phyloP scores from a whole-genome alignment of 768 basidiomycete species.

The Lactifluus pinguis region DNA sequence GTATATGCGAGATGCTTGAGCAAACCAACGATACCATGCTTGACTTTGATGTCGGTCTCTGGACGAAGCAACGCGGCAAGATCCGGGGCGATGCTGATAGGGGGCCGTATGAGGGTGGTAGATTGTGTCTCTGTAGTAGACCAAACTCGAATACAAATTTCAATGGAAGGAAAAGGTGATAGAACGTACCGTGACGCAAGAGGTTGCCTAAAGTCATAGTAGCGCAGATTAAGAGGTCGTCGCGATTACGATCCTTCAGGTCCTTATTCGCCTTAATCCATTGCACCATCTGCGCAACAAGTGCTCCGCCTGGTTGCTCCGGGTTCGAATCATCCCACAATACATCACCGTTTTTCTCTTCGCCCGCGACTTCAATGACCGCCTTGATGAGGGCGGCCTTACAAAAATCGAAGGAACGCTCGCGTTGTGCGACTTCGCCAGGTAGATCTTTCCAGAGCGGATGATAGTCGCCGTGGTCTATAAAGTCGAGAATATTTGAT shows the following conservation, averaged over 20 bases:
- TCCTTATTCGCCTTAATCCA: constrained; percentile 59
- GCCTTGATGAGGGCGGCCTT: constrained; percentile 82
- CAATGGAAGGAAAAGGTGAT: not conserved
- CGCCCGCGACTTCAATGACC: constrained; percentile 77
- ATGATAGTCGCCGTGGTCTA: constrained; percentile 63
- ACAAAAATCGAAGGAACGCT: constrained; percentile 70
- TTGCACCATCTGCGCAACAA: constrained; percentile 62
- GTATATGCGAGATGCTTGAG: constrained; percentile 77
- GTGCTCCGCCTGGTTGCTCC: constrained; percentile 52
- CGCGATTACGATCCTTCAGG: constrained; percentile 35
- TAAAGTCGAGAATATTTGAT: constrained; percentile 56
- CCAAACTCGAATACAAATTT: constrained; percentile 1
- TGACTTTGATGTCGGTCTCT: constrained; percentile 65
- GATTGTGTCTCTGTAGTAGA: constrained; percentile 45
- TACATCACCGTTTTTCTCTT: constrained; percentile 67
- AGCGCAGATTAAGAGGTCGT: constrained; percentile 80
- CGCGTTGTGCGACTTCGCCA: constrained; percentile 45
- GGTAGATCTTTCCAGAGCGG: constrained; percentile 47
- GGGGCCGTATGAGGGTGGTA: constrained; percentile 39
- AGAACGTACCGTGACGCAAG: constrained; percentile 54
- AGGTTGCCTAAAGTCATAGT: constrained; percentile 78
- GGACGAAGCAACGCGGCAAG: constrained; percentile 57
- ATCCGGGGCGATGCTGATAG: constrained; percentile 53
- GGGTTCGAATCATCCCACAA: constrained; percentile 63
- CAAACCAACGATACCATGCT: constrained; percentile 82